Percentiles rank a stretch among this genome's conserved stretches.
Evolutionary conservation across 257 asterid species (phyloP).

Genomic region (Petunia secreta): DNA sequence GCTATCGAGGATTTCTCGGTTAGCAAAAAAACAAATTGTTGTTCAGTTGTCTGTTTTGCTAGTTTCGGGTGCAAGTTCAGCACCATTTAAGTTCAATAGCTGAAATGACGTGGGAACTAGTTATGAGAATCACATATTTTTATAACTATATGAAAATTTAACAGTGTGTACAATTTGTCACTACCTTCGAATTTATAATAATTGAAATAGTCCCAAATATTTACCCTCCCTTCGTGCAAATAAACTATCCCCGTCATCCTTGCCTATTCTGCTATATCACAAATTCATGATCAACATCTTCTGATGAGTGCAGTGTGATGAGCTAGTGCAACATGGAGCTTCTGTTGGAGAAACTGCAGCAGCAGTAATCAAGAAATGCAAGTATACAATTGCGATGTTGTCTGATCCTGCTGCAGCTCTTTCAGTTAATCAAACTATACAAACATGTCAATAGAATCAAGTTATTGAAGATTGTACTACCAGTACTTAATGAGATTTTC

Average conservation of each 20-base stretch:
- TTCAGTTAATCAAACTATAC: conserved; percentile 58
- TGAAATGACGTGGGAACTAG: not conserved
- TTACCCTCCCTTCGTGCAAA: not conserved
- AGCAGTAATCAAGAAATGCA: conserved; percentile 91
- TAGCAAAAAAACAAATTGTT: not conserved
- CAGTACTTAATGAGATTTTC: conserved; percentile 13
- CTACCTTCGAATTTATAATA: not conserved
- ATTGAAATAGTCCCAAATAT: not conserved
- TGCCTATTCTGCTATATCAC: not conserved
- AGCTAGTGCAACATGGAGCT: conserved; percentile 89
- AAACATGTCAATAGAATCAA: not conserved
- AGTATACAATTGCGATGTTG: conserved; percentile 89
- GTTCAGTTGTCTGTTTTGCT: not conserved
- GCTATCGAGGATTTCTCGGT: no score
- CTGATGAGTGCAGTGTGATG: conserved; percentile 72
- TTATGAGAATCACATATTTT: not conserved
- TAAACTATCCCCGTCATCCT: not conserved
- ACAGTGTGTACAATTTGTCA: not conserved
- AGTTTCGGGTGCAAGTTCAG: not conserved
- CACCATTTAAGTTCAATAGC: not conserved
- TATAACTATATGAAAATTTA: not conserved
- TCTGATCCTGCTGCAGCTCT: conserved; percentile 97
- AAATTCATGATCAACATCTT: not conserved
- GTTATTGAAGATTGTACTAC: not conserved
- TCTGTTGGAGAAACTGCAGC: conserved; percentile 82